Evolutionary conservation across 1,284 basidiomycete genomes (phyloP).

Genomic region (Microbotryum intermedium): DNA sequence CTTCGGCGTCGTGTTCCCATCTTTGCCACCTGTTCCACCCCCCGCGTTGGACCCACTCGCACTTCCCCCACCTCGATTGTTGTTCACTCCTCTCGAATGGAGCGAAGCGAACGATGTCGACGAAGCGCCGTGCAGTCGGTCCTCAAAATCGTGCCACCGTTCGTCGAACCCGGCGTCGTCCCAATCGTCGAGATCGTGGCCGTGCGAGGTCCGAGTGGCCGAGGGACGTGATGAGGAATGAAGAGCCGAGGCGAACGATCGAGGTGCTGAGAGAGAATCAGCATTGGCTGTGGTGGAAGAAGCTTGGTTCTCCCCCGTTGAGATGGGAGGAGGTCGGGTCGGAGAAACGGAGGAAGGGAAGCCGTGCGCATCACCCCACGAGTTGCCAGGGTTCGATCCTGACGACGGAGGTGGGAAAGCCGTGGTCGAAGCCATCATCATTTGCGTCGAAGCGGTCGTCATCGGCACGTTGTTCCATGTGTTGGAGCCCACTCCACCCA

Average conservation of each 20-base stretch:
- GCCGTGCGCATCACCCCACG: not conserved
- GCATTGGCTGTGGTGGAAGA: not conserved
- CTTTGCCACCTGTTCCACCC: not conserved
- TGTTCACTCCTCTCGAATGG: not conserved
- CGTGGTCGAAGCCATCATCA: constrained; percentile 11
- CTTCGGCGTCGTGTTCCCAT: not conserved
- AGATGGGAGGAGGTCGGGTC: not conserved
- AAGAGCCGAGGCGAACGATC: constrained; percentile 23
- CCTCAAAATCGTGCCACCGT: constrained; percentile 24
- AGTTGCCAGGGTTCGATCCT: not conserved
- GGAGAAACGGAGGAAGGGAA: not conserved
- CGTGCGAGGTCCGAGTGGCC: too few relatives aligned
- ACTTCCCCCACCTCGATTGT: not conserved
- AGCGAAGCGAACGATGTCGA: too few relatives aligned
- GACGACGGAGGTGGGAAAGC: constrained; percentile 19
- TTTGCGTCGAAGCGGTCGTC: not conserved
- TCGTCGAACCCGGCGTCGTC: constrained; percentile 21
- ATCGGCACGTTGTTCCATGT: not conserved
- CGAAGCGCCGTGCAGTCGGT: not conserved
- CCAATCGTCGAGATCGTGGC: not conserved
- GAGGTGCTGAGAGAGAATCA: not conserved
- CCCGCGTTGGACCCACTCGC: constrained; percentile 3
- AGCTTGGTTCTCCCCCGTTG: not conserved
- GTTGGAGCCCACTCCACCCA: not conserved
- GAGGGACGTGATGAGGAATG: constrained; percentile 6